Conservation (phyloP, 305 asterid species). For the Fraxinus velutina region DNA sequence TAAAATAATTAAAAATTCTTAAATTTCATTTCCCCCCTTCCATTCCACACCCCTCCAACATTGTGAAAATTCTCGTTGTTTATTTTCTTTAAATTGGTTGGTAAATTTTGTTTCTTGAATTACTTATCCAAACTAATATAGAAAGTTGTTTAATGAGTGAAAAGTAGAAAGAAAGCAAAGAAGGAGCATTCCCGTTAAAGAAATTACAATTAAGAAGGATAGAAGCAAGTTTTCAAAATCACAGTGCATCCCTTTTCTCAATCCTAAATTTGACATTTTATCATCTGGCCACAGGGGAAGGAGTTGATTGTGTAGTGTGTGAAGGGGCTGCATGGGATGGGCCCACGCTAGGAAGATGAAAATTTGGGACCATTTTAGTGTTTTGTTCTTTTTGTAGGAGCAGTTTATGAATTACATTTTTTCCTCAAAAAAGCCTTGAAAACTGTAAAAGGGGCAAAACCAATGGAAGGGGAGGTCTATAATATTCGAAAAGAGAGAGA, state of each 20-base stretch:
- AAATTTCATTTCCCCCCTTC: neutral
- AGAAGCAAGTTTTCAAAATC: neutral
- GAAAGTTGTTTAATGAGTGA: neutral
- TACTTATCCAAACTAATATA: neutral
- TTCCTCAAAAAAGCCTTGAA: neutral
- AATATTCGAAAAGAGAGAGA: neutral
- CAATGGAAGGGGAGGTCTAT: neutral
- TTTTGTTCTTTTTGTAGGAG: neutral
- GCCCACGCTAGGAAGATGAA: neutral
- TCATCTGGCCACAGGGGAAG: neutral
- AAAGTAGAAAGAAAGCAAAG: neutral
- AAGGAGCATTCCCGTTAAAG: neutral
- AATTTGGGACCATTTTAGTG: neutral
- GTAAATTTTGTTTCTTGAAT: neutral
- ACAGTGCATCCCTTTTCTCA: neutral
- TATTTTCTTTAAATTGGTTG: neutral
- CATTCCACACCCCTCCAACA: neutral
- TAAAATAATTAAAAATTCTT: neutral
- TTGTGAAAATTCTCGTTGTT: neutral
- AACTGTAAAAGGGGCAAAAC: neutral
- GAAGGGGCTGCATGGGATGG: neutral
- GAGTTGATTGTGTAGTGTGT: neutral
- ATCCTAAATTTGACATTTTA: neutral
- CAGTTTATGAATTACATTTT: neutral
- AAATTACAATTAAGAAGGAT: neutral